A percentile compares a stretch with the other conserved stretches of the same genome.
phyloP scores from a whole-genome alignment of 805 yeast species.

The Ogataea naganishii region DNA sequence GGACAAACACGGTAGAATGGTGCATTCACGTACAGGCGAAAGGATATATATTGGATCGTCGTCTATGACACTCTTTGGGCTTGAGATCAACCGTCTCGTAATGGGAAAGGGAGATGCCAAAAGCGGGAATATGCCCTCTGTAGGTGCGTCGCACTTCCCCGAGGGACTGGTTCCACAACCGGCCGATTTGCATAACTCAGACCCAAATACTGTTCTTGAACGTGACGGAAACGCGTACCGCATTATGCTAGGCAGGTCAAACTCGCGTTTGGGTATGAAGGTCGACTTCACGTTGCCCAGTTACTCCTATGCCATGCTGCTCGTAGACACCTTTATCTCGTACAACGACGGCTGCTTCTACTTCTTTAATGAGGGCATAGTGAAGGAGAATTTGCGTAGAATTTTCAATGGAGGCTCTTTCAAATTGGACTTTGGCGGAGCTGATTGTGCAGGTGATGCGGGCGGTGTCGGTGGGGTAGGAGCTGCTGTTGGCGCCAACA shows the following conservation, averaged over 20 bases:
- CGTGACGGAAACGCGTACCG: conserved; percentile 72
- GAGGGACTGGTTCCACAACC: conserved; percentile 1
- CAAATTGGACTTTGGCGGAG: conserved; percentile 21
- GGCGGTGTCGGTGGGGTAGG: conserved; percentile 13
- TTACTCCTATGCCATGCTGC: conserved; percentile 63
- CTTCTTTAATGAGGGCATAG: conserved; percentile 75
- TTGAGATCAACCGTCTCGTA: conserved; percentile 55
- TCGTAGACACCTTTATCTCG: conserved; percentile 68
- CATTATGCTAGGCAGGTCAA: conserved; percentile 59
- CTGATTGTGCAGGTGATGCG: too few relatives aligned
- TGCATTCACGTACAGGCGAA: conserved; percentile 70
- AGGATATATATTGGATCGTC: conserved; percentile 72
- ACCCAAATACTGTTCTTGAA: conserved; percentile 51
- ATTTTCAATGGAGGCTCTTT: conserved; percentile 39
- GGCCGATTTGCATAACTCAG: conserved; percentile 2
- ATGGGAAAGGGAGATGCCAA: too few relatives aligned
- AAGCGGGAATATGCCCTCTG: too few relatives aligned
- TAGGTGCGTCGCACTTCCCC: too few relatives aligned
- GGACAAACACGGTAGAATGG: conserved; percentile 61
- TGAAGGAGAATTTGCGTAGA: conserved; percentile 55
- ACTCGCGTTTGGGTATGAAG: conserved; percentile 57
- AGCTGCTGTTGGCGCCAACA: conserved; percentile 15
- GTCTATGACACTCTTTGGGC: conserved; percentile 73
- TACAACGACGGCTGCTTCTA: conserved; percentile 82
- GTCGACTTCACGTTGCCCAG: conserved; percentile 70